Evolutionary conservation across 192 early-diverging fungal genomes (phyloP), one percentile per base, ranked within the genome.

Genomic region (Chytriomyces hyalinus): DNA sequence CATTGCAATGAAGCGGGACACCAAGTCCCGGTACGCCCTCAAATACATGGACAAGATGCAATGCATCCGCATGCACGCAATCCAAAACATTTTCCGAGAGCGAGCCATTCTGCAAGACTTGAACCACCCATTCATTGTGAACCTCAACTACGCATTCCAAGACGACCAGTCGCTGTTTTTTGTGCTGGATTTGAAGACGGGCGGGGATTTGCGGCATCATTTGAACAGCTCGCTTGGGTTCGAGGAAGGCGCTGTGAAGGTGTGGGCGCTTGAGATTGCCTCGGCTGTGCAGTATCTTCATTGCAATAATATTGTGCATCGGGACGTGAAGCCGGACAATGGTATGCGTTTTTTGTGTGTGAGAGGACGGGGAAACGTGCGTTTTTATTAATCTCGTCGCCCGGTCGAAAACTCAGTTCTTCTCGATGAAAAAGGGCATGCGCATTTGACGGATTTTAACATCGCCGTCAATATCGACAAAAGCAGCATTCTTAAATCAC

Each of bases 31-130:
- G 48, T 98, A 93, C 64, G 97, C 97, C 17, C 88, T 98, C 60
- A 98, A 98, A 82, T 97, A 97, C 82, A 98, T 98, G 88, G 95
- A 93, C 87, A 98, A 98, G 85, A 87, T 84, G 24, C 90, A 93
- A 74, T 97, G 95, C 80, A 96, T 98, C 36, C 82, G 88, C 65
- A 93, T 92, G 91, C 84, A 89, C 59, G 92, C 96, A 0, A 88
- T 96, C 6, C 88, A 95, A 48, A 96, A 98, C 80, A 94, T 97
- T 46, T 90, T 98, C 53, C 90, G 93, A 53, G 97, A 98, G 85
- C 89, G 97, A 49, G 87, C 90, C 10, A 78, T 98, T 13, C 80
- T 98, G 75, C 94, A 75, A 65, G 75, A 75, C 20, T 22, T 81
- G 5, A 9, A 77, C 51, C 70, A 81, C 49, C 79, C 73, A 28